Evolutionary conservation across 768 basidiomycete genomes (phyloP), one percentile per base, ranked within the genome.

Genomic region (Pulveroboletus sp.): DNA sequence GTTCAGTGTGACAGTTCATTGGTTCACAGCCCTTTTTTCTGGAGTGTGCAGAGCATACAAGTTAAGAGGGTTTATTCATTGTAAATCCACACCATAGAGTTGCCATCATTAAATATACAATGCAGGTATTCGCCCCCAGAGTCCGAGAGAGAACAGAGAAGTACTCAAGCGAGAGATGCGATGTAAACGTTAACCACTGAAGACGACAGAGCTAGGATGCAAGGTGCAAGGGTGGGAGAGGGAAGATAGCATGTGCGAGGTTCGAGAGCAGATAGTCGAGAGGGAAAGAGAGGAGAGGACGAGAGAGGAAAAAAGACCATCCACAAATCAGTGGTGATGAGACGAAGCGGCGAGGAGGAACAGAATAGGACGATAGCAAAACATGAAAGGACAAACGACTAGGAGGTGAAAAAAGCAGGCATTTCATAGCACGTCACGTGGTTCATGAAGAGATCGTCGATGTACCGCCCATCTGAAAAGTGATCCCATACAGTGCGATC

Each of bases 61-160:
- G 21, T 21, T 21, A 21, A 21, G 21, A 21, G 21, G 2, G 21
- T 21, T 21, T 21, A 21, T 21, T 21, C 21, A 21, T n/a, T 2
- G 21, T 21, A 21, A 2, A 50, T 50, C 47, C 37, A 27, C 7
- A 18, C 9, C 30, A 21, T 7, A 24, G 32, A 15, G 41, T 54
- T 52, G 39, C 38, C 10, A 18, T 35, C 51, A 48, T 4, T 21
- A 21, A 33, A 43, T 47, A 42, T 57, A 57, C 56, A 57, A 26
- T 53, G 52, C 10, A 17, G 39, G 38, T 42, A 56, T 50, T 39
- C 35, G 42, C 47, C 21, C 13, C 21, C 21, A 21, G 21, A 21
- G 21, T 21, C 21, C 21, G 21, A 21, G 21, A 21, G 15, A 1
- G 24, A 18, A 13, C 26, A 27, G 9, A 21, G 21, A 21, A 21